phyloP scores from a whole-genome alignment of 106 monocot genomes.

The Dendrobium nobile region DNA sequence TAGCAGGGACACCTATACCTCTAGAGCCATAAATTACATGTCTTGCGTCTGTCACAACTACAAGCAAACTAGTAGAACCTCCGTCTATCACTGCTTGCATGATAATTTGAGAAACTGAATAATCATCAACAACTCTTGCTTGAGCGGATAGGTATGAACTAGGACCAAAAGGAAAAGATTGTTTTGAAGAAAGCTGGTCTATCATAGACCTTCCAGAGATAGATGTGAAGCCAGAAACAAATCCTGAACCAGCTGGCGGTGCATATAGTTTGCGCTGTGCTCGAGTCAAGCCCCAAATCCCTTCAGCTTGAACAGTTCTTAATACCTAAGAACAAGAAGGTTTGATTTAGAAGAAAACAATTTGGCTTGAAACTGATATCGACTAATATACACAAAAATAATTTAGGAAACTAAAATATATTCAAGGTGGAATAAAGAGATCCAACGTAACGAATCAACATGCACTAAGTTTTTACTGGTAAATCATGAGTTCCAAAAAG shows the following conservation, averaged over 20 bases:
- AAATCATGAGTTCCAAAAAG: neutral
- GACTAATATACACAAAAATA: neutral
- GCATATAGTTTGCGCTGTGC: constrained; percentile 73
- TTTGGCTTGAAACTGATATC: neutral
- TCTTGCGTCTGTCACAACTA: constrained; percentile 87
- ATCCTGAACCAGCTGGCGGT: constrained; percentile 90
- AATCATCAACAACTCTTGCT: constrained; percentile 89
- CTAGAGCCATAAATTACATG: constrained; percentile 95
- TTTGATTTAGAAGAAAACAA: neutral
- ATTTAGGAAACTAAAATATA: neutral
- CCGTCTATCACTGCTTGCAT: constrained; percentile 55
- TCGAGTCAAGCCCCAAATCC: constrained; percentile 71
- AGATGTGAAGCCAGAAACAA: constrained; percentile 80
- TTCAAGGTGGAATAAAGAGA: no score
- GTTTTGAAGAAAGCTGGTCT: constrained; percentile 56
- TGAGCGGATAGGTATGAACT: constrained; percentile 78
- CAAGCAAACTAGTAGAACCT: constrained; percentile 64
- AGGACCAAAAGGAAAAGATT: constrained; percentile 53
- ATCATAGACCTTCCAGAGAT: constrained; percentile 46
- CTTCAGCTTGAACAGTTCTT: constrained; percentile 91
- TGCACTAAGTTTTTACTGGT: neutral
- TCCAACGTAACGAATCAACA: neutral
- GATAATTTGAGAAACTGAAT: constrained; percentile 77
- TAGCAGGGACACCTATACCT: constrained; percentile 84
- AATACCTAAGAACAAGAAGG: constrained; percentile 31